Conservation (phyloP, 768 basidiomycete species). For the Leucocoprinus birnbaumii region DNA sequence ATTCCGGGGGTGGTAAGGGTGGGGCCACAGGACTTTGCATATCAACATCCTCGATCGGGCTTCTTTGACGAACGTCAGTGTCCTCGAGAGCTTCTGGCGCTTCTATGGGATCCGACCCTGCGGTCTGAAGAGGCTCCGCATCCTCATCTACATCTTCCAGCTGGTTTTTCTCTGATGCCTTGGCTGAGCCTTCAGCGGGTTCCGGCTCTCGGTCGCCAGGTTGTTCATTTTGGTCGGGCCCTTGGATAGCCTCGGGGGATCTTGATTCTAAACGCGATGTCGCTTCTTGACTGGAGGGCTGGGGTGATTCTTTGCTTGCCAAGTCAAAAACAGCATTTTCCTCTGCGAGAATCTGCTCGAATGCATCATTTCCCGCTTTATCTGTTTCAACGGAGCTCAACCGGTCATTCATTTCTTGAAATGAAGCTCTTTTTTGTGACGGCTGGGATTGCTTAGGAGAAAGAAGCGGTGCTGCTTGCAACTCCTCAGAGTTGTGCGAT, state of each 20-base stretch:
- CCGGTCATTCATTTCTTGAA: constrained; percentile 25
- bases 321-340: constrained; percentile 25
- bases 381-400: constrained; percentile 31
- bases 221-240: background rate
- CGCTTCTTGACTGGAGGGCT: background rate
- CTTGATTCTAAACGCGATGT: background rate
- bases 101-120: constrained; percentile 41
- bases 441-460: background rate
- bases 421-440: constrained; percentile 19
- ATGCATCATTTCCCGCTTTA: constrained; percentile 28
- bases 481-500: background rate
- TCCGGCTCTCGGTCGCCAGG: background rate
- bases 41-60: constrained; percentile 19
- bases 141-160: background rate
- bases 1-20: constrained; percentile 11
- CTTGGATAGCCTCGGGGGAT: background rate
- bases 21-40: constrained; percentile 9
- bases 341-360: constrained; percentile 29
- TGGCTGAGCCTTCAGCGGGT: background rate
- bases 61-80: constrained; percentile 15
- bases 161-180: background rate
- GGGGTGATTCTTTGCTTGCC: constrained; percentile 1
- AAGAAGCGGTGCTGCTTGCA: background rate
- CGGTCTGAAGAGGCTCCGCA: background rate
- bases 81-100: constrained; percentile 32